Evolutionary conservation across 1,139 yeast genomes (phyloP), one percentile per base, ranked within the genome.

Genomic region (Geotrichum cucujoidarum): DNA sequence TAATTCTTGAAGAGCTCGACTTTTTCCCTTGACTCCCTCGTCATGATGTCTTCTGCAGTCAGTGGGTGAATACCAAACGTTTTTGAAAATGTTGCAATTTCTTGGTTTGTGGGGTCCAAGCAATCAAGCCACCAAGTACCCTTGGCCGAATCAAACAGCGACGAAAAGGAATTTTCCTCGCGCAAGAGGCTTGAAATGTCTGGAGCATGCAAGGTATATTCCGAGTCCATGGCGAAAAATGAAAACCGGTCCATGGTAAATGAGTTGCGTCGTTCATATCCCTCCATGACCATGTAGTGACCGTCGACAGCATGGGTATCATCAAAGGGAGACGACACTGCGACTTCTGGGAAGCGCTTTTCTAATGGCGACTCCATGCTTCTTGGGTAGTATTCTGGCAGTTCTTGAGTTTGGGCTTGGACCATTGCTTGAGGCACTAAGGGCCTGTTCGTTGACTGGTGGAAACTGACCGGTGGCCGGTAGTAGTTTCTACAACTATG

Each of bases 51-150:
- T 63, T 92, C 98, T 0, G 96, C 85, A 0, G 98, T 92, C 61
- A 90, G 76, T 0, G 97, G 97, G 65, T 90, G 97, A 54, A 90
- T 87, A 0, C 95, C 95, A 67, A 90, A 90, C 0, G 97, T 83
- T 60, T 88, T 88, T 20, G 95, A 80, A 11, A 92, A 60, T 0
- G 86, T 90, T 62, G 87, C 88, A 95, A 92, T 89, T 64, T 92
- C 98, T 54, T 84, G 94, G 59, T 90, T 97, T 0, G 95, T 85
- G 2, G 98, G 98, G 59, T 89, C 84, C 50, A 86, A 71, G 27
- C 94, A 87, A 65, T 92, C 97, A 8, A 92, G 73, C 97, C 97
- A 92, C 76, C 76, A 72, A 24, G 74, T 68, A 1, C 83, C 80
- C 46, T 78, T 79, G n/a, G 76, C 74, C 35, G 73, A 71, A 47